phyloP scores from a whole-genome alignment of 345 rosid genomes.

The Viola odorata region DNA sequence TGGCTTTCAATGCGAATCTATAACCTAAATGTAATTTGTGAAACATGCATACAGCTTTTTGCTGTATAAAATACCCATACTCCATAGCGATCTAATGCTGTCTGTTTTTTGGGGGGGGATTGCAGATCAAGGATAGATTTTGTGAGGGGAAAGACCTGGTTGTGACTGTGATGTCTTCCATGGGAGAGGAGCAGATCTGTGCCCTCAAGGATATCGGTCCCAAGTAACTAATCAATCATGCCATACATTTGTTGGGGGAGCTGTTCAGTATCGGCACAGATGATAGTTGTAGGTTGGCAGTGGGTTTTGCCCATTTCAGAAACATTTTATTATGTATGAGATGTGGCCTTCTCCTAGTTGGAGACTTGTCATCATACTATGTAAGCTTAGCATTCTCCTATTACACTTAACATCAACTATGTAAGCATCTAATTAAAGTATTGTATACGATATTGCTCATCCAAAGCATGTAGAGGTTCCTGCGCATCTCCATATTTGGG shows the following conservation, averaged over 20 bases:
- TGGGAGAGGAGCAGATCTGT: constrained; percentile 35
- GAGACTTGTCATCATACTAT: constrained; percentile 5
- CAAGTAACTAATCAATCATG: not conserved
- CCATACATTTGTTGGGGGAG: not conserved
- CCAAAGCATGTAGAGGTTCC: no score
- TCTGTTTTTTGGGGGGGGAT: not conserved
- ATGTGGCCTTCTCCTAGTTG: constrained; percentile 6
- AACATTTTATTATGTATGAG: not conserved
- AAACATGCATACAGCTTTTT: no score
- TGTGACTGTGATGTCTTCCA: constrained; percentile 28
- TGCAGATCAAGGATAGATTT: constrained; percentile 29
- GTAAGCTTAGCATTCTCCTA: no score
- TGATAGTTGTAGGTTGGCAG: constrained; percentile 14
- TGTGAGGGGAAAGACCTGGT: constrained; percentile 25
- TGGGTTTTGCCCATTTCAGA: not conserved
- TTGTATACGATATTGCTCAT: no score
- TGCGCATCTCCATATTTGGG: no score
- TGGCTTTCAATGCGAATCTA: no score
- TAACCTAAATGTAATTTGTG: no score
- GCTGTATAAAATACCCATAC: no score
- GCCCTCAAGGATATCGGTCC: constrained; percentile 31
- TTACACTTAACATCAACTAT: no score
- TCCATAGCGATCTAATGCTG: no score
- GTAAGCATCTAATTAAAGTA: no score
- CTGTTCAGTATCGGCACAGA: constrained; percentile 2